Evolutionary conservation across 148 eudicot species (phyloP).

Genomic region (Arbutus unedo): DNA sequence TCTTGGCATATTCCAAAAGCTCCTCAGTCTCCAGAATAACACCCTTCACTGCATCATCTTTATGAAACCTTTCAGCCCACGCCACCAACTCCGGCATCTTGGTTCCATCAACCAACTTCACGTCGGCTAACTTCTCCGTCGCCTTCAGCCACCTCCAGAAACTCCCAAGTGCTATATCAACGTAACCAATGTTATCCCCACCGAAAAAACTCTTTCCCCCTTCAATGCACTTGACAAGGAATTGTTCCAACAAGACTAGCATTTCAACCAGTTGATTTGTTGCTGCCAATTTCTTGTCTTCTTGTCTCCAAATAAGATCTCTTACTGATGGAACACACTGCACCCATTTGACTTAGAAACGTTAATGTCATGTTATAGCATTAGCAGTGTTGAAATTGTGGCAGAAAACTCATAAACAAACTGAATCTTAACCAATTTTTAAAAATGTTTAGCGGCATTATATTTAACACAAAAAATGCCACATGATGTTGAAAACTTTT

Average conservation of each 20-base stretch:
- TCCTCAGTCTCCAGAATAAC: slow-evolving; percentile 15
- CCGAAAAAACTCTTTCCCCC: slow-evolving; percentile 17
- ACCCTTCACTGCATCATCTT: slow-evolving; percentile 14
- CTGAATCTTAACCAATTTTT: too few relatives aligned
- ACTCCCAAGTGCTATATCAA: slow-evolving; percentile 16
- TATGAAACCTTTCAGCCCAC: slow-evolving; percentile 7
- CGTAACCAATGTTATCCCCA: slow-evolving; percentile 21
- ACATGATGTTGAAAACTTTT: too few relatives aligned
- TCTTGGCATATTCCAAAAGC: slow-evolving; percentile 11
- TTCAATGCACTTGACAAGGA: slow-evolving; percentile 18
- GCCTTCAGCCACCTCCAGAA: slow-evolving; percentile 16
- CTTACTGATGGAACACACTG: neutral
- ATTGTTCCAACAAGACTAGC: slow-evolving; percentile 15
- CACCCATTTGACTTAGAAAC: neutral
- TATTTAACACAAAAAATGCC: too few relatives aligned
- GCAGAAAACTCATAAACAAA: too few relatives aligned
- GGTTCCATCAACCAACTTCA: slow-evolving; percentile 8
- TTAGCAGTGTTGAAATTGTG: too few relatives aligned
- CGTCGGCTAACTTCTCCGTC: neutral
- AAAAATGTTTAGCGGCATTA: too few relatives aligned
- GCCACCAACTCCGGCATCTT: slow-evolving; percentile 9
- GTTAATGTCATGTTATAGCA: too few relatives aligned
- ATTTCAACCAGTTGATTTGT: neutral
- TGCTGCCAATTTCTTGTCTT: neutral
- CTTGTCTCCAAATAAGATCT: neutral